Evolutionary conservation across 2,329 filamentous ascomycete species (phyloP).

Genomic region (Colletotrichum sidae): DNA sequence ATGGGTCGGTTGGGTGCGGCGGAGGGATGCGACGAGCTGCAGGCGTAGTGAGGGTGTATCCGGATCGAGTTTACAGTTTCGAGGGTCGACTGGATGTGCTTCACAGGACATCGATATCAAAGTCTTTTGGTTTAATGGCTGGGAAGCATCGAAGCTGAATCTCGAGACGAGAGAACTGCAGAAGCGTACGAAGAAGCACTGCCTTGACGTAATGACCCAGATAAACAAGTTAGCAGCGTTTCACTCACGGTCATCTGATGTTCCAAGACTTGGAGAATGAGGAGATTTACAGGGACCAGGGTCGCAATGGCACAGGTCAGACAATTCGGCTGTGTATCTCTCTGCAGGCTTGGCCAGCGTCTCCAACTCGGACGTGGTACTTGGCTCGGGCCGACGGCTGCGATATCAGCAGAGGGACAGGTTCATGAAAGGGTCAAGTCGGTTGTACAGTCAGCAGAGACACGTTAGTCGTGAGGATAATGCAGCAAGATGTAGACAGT

Average conservation of each 20-base stretch:
- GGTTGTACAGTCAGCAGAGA: no score
- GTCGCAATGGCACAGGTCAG: neutral
- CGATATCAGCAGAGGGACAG: no score
- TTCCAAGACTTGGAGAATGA: neutral
- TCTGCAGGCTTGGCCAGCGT: conserved; percentile 17
- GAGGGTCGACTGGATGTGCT: neutral
- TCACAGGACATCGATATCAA: neutral
- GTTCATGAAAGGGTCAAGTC: no score
- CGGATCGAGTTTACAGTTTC: neutral
- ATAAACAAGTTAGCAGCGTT: conserved; percentile 28
- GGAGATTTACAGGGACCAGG: conserved; percentile 15
- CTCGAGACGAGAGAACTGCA: neutral
- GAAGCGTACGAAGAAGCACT: neutral
- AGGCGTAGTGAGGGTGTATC: neutral
- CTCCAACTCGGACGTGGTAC: no score
- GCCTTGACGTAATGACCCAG: conserved; percentile 7
- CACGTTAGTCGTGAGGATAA: no score
- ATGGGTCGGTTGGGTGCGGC: neutral
- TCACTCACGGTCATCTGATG: conserved; percentile 33
- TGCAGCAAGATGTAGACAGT: no score
- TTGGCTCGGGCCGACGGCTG: no score
- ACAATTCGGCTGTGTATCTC: conserved; percentile 12
- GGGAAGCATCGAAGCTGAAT: neutral
- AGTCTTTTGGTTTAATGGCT: neutral
- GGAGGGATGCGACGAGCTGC: no score